A percentile compares a stretch with the other conserved stretches of the same genome.
phyloP scores from a whole-genome alignment of 2,329 filamentous ascomycete species.

The Sclerotinia subarctica region DNA sequence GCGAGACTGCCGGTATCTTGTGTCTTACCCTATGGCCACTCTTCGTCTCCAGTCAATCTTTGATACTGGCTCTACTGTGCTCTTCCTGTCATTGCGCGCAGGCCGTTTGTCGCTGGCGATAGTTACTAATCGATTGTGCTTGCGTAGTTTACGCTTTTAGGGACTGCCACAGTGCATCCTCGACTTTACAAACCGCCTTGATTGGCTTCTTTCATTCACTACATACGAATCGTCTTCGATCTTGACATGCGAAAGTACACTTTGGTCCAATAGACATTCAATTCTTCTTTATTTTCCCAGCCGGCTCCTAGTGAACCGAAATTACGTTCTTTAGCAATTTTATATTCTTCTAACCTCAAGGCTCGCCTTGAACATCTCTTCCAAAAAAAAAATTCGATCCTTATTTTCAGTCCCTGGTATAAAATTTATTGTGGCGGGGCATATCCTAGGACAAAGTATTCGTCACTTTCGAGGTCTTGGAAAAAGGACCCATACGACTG shows the following conservation, averaged over 20 bases:
- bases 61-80: conserved; percentile 10
- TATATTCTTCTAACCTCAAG: conserved; percentile 25
- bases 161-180: conserved; percentile 3
- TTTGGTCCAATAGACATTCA: conserved; percentile 27
- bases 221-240: conserved; percentile 18
- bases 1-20: neutral
- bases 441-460: neutral
- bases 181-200: neutral
- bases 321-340: conserved; percentile 34
- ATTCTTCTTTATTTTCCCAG: conserved; percentile 27
- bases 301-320: conserved; percentile 35
- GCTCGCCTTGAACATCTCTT: conserved; percentile 28
- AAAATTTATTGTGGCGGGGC: conserved; percentile 13
- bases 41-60: conserved; percentile 9
- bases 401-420: conserved; percentile 18
- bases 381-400: conserved; percentile 15
- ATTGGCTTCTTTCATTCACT: conserved; percentile 17
- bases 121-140: conserved; percentile 25
- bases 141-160: conserved; percentile 1
- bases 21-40: conserved; percentile 13
- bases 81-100: conserved; percentile 18
- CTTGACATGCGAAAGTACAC: conserved; percentile 29
- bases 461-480: neutral
- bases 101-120: conserved; percentile 24
- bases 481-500: neutral